phyloP scores from a whole-genome alignment of 192 early-diverging fungal species.

The Podila epigama region DNA sequence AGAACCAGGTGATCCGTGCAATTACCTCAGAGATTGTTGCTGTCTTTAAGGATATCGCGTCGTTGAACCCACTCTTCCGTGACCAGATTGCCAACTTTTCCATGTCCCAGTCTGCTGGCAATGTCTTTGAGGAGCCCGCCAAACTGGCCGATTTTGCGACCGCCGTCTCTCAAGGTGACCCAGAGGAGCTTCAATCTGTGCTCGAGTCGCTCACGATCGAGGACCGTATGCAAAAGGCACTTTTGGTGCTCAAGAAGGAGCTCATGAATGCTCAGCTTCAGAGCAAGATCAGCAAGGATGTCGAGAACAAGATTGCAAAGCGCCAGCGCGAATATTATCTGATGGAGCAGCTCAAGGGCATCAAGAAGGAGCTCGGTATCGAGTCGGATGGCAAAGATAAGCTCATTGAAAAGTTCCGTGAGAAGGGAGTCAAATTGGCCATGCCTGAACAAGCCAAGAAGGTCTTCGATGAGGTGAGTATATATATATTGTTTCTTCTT shows the following conservation, averaged over 20 bases:
- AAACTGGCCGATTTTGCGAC: conserved; percentile 98
- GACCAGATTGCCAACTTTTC: conserved; percentile 99
- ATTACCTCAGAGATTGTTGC: conserved; percentile 95
- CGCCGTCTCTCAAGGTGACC: conserved; percentile 93
- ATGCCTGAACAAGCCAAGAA: conserved; percentile 94
- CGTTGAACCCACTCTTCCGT: conserved; percentile 93
- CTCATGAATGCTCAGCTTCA: conserved; percentile 97
- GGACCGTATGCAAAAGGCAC: conserved; percentile 90
- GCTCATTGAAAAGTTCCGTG: conserved; percentile 93
- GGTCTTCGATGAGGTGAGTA: conserved; percentile 89
- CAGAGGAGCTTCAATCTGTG: conserved; percentile 90
- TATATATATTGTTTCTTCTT: background rate
- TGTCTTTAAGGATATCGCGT: conserved; percentile 95
- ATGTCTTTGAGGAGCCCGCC: conserved; percentile 93
- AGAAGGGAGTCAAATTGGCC: conserved; percentile 78
- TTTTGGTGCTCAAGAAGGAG: conserved; percentile 97
- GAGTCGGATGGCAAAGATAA: conserved; percentile 99
- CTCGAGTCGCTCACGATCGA: conserved; percentile 89
- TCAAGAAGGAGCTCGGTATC: conserved; percentile 98
- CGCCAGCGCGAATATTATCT: conserved; percentile 98
- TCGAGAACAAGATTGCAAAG: conserved; percentile 97
- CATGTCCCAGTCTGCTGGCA: conserved; percentile 94
- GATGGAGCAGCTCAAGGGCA: conserved; percentile 99
- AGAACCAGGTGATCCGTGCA: conserved; percentile 88
- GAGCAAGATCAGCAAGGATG: conserved; percentile 97